These are phyloP conservation scores for Boletus smithii DNA, from an alignment of 1,284 basidiomycete species.

Conservation along the genomic window DNA sequence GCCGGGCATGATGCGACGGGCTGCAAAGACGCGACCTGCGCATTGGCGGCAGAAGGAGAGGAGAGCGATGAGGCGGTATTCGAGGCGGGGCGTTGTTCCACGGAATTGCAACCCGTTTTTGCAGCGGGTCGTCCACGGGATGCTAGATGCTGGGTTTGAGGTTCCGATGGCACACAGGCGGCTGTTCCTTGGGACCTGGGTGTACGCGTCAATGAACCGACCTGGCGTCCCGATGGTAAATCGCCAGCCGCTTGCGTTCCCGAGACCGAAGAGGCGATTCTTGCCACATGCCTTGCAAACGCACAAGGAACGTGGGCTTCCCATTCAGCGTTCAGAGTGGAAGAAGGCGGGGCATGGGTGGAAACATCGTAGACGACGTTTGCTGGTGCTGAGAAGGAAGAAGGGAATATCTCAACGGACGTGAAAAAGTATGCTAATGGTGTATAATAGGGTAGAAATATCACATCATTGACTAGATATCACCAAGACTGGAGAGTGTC, in stretches of 20 bases:
- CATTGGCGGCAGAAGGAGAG: slow-evolving; percentile 34
- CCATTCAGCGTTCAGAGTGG: slow-evolving; percentile 31
- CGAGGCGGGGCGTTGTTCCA: slow-evolving; percentile 22
- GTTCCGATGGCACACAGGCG: slow-evolving; percentile 47
- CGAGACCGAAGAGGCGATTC: slow-evolving; percentile 21
- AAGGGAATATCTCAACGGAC: slow-evolving; percentile 13
- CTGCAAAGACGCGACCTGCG: slow-evolving; percentile 19
- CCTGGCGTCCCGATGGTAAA: slow-evolving; percentile 9
- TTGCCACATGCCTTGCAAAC: slow-evolving; percentile 31
- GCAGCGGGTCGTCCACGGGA: slow-evolving; percentile 44
- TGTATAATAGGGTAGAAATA: slow-evolving; percentile 16
- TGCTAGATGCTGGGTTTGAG: slow-evolving; percentile 43
- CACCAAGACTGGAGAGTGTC: slow-evolving; percentile 3
- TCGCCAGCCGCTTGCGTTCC: slow-evolving; percentile 36
- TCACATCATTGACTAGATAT: too few species aligned
- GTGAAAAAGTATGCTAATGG: slow-evolving; percentile 9
- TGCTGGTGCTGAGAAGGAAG: slow-evolving; percentile 1
- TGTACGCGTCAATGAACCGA: slow-evolving; percentile 18
- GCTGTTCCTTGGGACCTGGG: slow-evolving; percentile 42
- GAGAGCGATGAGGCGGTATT: slow-evolving; percentile 25
- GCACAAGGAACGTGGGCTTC: slow-evolving; percentile 42
- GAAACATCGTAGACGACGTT: slow-evolving; percentile 15
- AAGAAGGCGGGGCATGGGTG: slow-evolving; percentile 20
- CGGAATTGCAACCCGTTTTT: slow-evolving; percentile 40
- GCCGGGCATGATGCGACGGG: slow-evolving; percentile 30